phyloP scores from a whole-genome alignment of 192 early-diverging fungal species.

The Spinellus fusiger region DNA sequence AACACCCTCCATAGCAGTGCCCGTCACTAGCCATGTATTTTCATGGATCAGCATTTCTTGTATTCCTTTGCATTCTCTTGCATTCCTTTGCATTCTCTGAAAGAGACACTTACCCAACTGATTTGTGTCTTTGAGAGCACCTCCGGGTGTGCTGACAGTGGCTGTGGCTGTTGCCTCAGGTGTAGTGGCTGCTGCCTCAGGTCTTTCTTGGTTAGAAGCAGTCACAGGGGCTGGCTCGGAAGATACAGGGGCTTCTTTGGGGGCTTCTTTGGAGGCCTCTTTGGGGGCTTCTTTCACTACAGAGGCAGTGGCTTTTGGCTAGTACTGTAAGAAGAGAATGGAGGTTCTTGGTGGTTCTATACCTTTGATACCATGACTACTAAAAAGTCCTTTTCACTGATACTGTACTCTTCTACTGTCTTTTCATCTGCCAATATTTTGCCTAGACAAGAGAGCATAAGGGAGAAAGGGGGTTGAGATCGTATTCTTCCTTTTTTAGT shows the following conservation, averaged over 20 bases:
- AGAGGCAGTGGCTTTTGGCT: conserved; percentile 30
- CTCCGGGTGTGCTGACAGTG: conserved; percentile 33
- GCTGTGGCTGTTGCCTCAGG: conserved; percentile 31
- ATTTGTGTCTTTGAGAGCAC: not conserved
- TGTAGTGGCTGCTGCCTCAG: conserved; percentile 30
- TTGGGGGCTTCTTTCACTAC: conserved; percentile 16
- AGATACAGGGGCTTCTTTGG: conserved; percentile 16
- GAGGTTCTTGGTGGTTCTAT: not conserved
- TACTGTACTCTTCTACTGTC: conserved; percentile 66
- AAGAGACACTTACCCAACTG: conserved; percentile 12
- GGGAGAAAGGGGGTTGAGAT: not conserved
- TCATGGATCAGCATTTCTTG: not conserved
- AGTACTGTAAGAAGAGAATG: conserved; percentile 31
- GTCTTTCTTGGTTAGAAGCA: conserved; percentile 32
- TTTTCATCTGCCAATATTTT: conserved; percentile 83
- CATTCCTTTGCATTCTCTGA: not conserved
- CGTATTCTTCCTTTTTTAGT: not conserved
- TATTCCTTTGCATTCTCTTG: not conserved
- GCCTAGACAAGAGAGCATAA: conserved; percentile 41
- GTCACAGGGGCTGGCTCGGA: conserved; percentile 38
- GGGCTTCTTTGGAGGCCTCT: conserved; percentile 6
- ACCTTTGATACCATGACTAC: conserved; percentile 94
- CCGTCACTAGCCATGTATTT: conserved; percentile 62
- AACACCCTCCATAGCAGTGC: conserved; percentile 73
- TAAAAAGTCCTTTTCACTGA: conserved; percentile 89